Evolutionary conservation across 345 rosid genomes (phyloP).

Genomic region (Populus davidiana): DNA sequence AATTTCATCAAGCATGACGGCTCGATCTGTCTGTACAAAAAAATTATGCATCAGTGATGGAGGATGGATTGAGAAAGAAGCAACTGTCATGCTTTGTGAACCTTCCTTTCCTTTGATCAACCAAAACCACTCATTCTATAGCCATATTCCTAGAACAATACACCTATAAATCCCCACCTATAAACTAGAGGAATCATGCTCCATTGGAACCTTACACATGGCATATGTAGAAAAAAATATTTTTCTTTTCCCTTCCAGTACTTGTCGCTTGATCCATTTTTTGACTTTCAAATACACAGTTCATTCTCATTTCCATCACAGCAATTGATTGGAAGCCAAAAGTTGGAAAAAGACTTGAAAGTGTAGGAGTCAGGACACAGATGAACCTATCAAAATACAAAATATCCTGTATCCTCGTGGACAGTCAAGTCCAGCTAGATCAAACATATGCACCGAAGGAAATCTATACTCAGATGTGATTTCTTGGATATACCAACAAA

Average conservation of each 20-base stretch:
- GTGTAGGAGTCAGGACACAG: neutral
- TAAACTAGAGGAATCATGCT: neutral
- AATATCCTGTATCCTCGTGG: neutral
- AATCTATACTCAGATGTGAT: neutral
- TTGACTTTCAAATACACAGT: neutral
- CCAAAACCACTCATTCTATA: neutral
- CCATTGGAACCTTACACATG: neutral
- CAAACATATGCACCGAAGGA: neutral
- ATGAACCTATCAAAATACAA: neutral
- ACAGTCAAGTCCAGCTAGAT: neutral
- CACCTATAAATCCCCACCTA: neutral
- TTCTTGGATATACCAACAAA: neutral
- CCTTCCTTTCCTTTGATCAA: neutral
- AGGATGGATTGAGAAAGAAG: neutral
- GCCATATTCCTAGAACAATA: conserved; percentile 2
- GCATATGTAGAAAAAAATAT: neutral
- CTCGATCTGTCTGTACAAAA: conserved; percentile 77
- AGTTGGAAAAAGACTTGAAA: neutral
- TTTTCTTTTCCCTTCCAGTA: neutral
- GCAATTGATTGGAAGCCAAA: neutral
- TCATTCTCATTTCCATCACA: neutral
- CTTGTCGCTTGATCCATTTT: neutral
- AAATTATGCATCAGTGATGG: neutral
- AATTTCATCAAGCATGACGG: conserved; percentile 98
- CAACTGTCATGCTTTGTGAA: neutral